phyloP scores from a whole-genome alignment of 257 asterid species.

The Leonotis leonurus region DNA sequence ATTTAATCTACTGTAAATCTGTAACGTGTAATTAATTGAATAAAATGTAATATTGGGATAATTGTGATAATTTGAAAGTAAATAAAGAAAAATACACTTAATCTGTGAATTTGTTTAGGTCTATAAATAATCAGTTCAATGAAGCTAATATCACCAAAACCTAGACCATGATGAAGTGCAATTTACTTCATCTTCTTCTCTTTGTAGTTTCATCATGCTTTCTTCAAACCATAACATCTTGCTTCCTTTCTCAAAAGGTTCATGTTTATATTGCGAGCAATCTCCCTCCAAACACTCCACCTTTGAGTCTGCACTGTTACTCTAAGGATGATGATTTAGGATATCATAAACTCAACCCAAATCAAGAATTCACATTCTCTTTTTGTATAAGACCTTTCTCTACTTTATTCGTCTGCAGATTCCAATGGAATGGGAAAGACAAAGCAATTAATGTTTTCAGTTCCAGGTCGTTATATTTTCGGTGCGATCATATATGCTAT shows the following conservation, averaged over 20 bases:
- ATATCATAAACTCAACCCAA: not conserved
- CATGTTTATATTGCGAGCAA: not conserved
- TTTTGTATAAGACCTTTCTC: not conserved
- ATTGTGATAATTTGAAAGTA: too few relatives aligned
- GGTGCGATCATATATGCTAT: not conserved
- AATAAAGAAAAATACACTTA: too few relatives aligned
- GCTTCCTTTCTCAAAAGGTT: not conserved
- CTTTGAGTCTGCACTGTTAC: not conserved
- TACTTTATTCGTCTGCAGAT: not conserved
- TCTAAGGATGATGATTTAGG: slow-evolving; percentile 10
- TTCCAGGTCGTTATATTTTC: not conserved
- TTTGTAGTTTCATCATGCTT: too few relatives aligned
- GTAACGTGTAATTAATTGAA: too few relatives aligned
- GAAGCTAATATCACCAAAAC: too few relatives aligned
- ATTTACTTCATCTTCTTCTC: not conserved
- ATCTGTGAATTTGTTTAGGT: too few relatives aligned
- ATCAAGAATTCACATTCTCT: not conserved
- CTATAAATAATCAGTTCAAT: too few relatives aligned
- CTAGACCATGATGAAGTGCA: too few relatives aligned
- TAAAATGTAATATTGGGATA: too few relatives aligned
- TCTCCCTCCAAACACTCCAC: slow-evolving; percentile 8
- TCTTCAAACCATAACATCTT: not conserved
- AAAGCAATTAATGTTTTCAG: not conserved
- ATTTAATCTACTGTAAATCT: too few relatives aligned
- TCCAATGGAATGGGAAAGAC: not conserved